Percentiles rank a stretch among this genome's conserved stretches.
Conservation (phyloP, 352 stramenopile species). For the Albugo laibachii region DNA sequence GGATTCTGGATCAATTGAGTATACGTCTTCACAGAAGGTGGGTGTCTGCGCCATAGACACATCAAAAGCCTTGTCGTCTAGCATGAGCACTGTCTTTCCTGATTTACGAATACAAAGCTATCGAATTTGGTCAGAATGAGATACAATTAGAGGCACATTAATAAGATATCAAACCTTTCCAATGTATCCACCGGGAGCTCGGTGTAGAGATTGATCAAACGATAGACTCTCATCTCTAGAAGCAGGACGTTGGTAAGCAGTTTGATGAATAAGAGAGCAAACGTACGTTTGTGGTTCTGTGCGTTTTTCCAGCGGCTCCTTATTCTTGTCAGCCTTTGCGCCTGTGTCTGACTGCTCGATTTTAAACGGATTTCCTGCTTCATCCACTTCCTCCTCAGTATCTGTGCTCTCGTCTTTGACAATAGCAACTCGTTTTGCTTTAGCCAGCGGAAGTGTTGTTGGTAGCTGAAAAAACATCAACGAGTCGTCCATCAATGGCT, state of each 20-base stretch:
- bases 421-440: constrained; percentile 14
- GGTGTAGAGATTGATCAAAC: constrained; percentile 45
- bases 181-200: constrained; percentile 53
- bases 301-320: constrained; percentile 6
- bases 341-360: constrained; percentile 9
- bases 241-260: background rate
- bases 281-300: no score
- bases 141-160: background rate
- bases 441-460: constrained; percentile 57
- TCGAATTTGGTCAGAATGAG: background rate
- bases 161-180: constrained; percentile 29
- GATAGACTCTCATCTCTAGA: constrained; percentile 24
- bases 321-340: constrained; percentile 8
- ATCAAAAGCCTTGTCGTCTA: constrained; percentile 75
- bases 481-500: constrained; percentile 43
- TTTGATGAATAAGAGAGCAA: no score
- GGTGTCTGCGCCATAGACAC: constrained; percentile 56
- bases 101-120: constrained; percentile 72
- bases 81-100: constrained; percentile 67
- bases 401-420: constrained; percentile 1
- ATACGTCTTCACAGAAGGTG: constrained; percentile 65
- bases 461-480: constrained; percentile 71
- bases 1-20: constrained; percentile 52
- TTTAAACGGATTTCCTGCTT: constrained; percentile 8
- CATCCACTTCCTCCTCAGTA: constrained; percentile 15